Percentiles rank a stretch among this genome's conserved stretches.
Evolutionary conservation across 306 rosid genomes (phyloP).

Genomic region (Prunus kanzakura): DNA sequence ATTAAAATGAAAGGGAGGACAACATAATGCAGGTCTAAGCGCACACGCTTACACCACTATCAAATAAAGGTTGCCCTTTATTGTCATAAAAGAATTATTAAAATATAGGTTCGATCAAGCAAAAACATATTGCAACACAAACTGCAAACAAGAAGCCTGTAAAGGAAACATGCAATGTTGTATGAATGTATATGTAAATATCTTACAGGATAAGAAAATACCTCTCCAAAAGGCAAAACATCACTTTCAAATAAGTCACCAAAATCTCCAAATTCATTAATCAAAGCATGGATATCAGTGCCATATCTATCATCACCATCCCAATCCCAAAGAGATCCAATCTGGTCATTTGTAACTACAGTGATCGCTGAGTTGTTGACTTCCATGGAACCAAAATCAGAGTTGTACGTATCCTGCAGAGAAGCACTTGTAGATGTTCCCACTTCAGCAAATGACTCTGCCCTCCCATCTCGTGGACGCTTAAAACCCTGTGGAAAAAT

Average conservation of each 20-base stretch:
- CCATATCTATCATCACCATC: constrained; percentile 80
- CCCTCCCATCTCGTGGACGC: constrained; percentile 70
- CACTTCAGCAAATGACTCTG: constrained; percentile 56
- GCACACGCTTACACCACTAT: neutral
- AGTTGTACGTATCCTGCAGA: constrained; percentile 63
- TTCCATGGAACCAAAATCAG: constrained; percentile 80
- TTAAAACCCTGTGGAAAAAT: constrained; percentile 62
- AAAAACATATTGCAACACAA: constrained; percentile 1
- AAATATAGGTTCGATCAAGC: neutral
- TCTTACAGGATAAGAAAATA: constrained; percentile 27
- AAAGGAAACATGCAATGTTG: neutral
- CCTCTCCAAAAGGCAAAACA: constrained; percentile 93
- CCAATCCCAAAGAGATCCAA: constrained; percentile 91
- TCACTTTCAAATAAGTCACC: constrained; percentile 92
- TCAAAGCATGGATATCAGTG: constrained; percentile 81
- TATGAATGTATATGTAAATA: constrained; percentile 1
- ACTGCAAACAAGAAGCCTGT: neutral
- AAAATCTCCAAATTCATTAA: constrained; percentile 90
- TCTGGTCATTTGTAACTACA: constrained; percentile 62
- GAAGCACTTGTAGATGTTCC: constrained; percentile 59
- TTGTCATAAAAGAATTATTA: neutral
- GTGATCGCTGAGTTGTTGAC: constrained; percentile 63
- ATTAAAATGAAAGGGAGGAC: neutral
- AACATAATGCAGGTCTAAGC: neutral
- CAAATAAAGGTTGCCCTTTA: neutral